Conservation (phyloP, 2,329 filamentous ascomycete species). For the Claviceps sp. region DNA sequence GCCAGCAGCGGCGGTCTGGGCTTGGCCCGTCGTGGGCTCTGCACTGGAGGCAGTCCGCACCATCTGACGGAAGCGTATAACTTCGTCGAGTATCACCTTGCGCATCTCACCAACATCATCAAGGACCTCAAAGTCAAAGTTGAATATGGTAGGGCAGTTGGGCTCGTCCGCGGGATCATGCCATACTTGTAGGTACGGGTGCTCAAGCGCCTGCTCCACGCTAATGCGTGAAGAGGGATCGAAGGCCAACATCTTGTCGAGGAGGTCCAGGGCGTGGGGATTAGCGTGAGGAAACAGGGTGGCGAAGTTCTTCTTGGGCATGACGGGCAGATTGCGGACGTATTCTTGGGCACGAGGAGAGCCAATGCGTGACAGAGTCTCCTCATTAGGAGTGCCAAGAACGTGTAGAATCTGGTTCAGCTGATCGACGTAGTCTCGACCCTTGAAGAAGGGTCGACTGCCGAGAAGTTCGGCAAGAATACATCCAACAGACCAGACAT, state of each 20-base stretch:
- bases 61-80: conserved; percentile 63
- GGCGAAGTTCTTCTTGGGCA: conserved; percentile 86
- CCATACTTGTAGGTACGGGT: conserved; percentile 95
- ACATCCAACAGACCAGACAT: conserved; percentile 98
- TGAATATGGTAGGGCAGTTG: conserved; percentile 82
- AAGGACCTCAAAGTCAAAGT: conserved; percentile 97
- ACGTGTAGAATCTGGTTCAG: conserved; percentile 98
- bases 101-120: conserved; percentile 94
- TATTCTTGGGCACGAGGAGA: conserved; percentile 95
- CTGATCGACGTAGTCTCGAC: conserved; percentile 97
- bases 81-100: conserved; percentile 93
- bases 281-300: conserved; percentile 88
- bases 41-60: conserved; percentile 38
- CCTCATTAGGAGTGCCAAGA: conserved; percentile 90
- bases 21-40: conserved; percentile 19
- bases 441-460: conserved; percentile 97
- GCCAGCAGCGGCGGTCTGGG: conserved; percentile 23
- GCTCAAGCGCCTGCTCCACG: conserved; percentile 89
- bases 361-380: conserved; percentile 85
- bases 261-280: conserved; percentile 84
- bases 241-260: conserved; percentile 96
- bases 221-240: conserved; percentile 87
- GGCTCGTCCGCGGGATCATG: conserved; percentile 96
- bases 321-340: conserved; percentile 87
- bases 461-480: conserved; percentile 93